These are phyloP conservation scores for Tricholoma sp. DNA, from an alignment of 768 basidiomycete genomes.

Conservation along the genomic window DNA sequence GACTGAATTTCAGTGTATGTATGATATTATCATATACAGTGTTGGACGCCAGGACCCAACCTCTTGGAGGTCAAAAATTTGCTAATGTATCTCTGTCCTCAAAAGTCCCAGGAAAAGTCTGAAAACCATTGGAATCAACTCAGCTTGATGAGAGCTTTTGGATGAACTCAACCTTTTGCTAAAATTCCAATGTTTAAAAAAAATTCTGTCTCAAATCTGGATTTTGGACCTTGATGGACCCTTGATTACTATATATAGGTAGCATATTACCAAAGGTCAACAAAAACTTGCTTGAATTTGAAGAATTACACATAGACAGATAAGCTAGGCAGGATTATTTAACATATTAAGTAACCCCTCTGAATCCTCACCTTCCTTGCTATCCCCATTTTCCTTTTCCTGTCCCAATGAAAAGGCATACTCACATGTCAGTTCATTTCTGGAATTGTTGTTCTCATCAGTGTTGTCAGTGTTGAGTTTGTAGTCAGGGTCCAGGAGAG, in stretches of 20 bases:
- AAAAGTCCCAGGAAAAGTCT: not conserved
- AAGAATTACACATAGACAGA: not conserved
- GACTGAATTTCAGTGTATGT: too few relatives aligned
- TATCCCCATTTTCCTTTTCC: not conserved
- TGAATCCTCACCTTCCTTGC: not conserved
- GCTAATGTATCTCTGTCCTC: too few relatives aligned
- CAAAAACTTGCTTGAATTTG: not conserved
- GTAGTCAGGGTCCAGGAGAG: slow-evolving; percentile 3
- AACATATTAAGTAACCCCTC: not conserved
- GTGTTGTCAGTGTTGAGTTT: not conserved
- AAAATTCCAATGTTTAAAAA: slow-evolving; percentile 1
- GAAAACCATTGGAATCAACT: slow-evolving; percentile 3
- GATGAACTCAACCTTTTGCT: not conserved
- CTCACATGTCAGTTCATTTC: not conserved
- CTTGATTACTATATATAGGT: slow-evolving; percentile 1
- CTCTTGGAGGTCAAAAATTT: too few relatives aligned
- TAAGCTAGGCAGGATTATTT: not conserved
- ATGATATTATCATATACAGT: too few relatives aligned
- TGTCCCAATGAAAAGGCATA: too few relatives aligned
- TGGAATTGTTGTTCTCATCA: not conserved
- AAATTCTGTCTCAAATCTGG: not conserved
- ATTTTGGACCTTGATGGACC: slow-evolving; percentile 5
- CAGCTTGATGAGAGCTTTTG: slow-evolving; percentile 5
- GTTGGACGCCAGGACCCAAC: too few relatives aligned
- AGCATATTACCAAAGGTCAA: not conserved